A percentile compares a stretch with the other conserved stretches of the same genome.
phyloP scores from a whole-genome alignment of 305 asterid species.

The Fraxinus ornus region DNA sequence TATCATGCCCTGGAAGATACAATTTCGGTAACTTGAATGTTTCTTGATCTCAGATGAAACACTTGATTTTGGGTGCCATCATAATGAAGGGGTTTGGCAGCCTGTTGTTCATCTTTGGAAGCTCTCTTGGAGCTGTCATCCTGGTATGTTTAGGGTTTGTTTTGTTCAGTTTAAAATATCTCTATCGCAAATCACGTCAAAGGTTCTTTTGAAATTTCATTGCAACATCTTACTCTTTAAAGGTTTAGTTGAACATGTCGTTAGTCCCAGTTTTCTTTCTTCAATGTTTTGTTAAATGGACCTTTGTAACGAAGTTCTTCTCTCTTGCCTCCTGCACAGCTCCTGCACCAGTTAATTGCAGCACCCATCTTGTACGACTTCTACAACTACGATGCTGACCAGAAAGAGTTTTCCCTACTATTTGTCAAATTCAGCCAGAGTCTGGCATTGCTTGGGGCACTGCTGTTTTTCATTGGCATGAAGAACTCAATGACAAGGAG shows the following conservation, averaged over 20 bases:
- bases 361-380: constrained; percentile 79
- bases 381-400: constrained; percentile 81
- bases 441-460: constrained; percentile 78
- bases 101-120: constrained; percentile 73
- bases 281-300: neutral
- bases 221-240: neutral
- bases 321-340: constrained; percentile 34
- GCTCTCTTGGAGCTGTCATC: constrained; percentile 70
- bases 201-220: neutral
- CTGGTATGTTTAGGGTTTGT: constrained; percentile 43
- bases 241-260: neutral
- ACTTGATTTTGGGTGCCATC: constrained; percentile 67
- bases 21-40: constrained; percentile 6
- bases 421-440: constrained; percentile 69
- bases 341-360: constrained; percentile 66
- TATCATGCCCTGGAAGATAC: neutral
- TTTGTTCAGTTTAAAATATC: neutral
- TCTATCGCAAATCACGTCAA: neutral
- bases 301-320: constrained; percentile 6
- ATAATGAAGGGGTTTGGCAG: constrained; percentile 70
- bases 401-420: constrained; percentile 60
- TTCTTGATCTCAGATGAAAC: constrained; percentile 51
- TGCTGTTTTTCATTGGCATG: constrained; percentile 84
- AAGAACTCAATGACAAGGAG: constrained; percentile 74
- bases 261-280: neutral